Evolutionary conservation across 768 basidiomycete species (phyloP).

Genomic region (Nevesoporus exiguus): DNA sequence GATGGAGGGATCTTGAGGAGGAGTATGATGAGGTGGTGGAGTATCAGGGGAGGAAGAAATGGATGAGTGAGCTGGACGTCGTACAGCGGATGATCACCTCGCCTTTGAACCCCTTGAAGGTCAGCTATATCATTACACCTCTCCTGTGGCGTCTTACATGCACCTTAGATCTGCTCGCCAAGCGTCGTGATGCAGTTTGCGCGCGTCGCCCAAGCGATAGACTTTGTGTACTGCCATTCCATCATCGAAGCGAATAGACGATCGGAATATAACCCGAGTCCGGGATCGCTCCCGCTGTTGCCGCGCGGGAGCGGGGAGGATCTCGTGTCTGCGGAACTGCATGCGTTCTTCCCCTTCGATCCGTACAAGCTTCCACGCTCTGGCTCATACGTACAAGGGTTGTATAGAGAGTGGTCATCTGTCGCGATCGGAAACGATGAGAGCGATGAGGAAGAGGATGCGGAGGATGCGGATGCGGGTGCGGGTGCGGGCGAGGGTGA

Average conservation of each 20-base stretch:
- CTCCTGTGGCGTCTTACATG: neutral
- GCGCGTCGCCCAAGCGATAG: constrained; percentile 83
- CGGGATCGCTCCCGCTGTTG: constrained; percentile 17
- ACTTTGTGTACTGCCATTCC: constrained; percentile 91
- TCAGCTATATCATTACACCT: neutral
- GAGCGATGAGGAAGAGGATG: constrained; percentile 61
- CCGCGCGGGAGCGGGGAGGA: constrained; percentile 30
- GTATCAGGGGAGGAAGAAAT: constrained; percentile 55
- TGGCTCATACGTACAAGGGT: constrained; percentile 66
- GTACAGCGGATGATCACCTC: constrained; percentile 79
- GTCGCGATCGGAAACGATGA: constrained; percentile 72
- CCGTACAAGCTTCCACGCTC: constrained; percentile 89
- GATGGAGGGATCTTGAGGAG: constrained; percentile 85
- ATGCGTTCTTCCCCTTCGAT: constrained; percentile 97
- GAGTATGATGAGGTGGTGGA: constrained; percentile 55
- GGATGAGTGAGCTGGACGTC: constrained; percentile 80
- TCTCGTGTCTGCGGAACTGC: constrained; percentile 63
- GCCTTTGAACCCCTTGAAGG: constrained; percentile 83
- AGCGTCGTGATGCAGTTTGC: constrained; percentile 94
- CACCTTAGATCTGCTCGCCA: constrained; percentile 74
- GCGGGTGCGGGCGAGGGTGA: constrained; percentile 29
- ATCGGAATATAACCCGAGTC: constrained; percentile 43
- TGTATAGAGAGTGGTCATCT: constrained; percentile 88
- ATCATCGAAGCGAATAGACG: constrained; percentile 88
- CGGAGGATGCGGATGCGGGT: constrained; percentile 39